Percentiles rank a stretch among this genome's conserved stretches.
These are phyloP conservation scores for Coelomomyces lativittatus DNA, from an alignment of 371 early-diverging fungal species.

Conservation along the genomic window DNA sequence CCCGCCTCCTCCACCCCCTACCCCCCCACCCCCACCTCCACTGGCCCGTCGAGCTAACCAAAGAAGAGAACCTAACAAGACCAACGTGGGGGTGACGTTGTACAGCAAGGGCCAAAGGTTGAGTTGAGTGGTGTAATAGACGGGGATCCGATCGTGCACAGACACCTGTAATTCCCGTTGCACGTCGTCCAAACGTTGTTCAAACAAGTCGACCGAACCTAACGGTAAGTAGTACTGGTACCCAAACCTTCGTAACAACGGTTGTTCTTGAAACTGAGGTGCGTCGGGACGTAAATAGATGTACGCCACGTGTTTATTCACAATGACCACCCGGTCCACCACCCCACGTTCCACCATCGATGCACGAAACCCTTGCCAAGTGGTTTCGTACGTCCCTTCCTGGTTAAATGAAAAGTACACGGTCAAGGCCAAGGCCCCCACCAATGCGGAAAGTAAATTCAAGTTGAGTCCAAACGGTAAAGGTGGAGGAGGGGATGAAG, in stretches of 20 bases:
- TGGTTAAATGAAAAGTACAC: no score
- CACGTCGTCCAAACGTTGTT: slow-evolving; percentile 69
- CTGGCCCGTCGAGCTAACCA: slow-evolving; percentile 64
- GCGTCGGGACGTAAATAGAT: slow-evolving; percentile 61
- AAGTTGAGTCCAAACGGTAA: no score
- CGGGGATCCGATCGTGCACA: slow-evolving; percentile 67
- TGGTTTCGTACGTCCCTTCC: slow-evolving; percentile 39
- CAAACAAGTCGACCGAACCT: slow-evolving; percentile 87
- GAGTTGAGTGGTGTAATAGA: slow-evolving; percentile 63
- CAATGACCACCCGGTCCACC: slow-evolving; percentile 68
- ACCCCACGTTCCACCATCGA: slow-evolving; percentile 73
- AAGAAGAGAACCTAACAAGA: slow-evolving; percentile 67
- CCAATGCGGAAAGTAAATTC: no score
- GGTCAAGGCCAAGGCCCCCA: no score
- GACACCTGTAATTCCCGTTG: slow-evolving; percentile 81
- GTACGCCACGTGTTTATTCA: slow-evolving; percentile 63
- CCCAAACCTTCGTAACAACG: neutral
- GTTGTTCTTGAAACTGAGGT: neutral
- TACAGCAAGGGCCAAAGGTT: slow-evolving; percentile 48
- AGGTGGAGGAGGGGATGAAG: no score
- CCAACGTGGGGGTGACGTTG: slow-evolving; percentile 78
- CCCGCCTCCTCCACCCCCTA: slow-evolving; percentile 51
- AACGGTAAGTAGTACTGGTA: slow-evolving; percentile 56
- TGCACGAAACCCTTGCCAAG: slow-evolving; percentile 79
- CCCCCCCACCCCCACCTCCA: slow-evolving; percentile 30